phyloP scores from a whole-genome alignment of 768 basidiomycete species.

The Mycena amicta region DNA sequence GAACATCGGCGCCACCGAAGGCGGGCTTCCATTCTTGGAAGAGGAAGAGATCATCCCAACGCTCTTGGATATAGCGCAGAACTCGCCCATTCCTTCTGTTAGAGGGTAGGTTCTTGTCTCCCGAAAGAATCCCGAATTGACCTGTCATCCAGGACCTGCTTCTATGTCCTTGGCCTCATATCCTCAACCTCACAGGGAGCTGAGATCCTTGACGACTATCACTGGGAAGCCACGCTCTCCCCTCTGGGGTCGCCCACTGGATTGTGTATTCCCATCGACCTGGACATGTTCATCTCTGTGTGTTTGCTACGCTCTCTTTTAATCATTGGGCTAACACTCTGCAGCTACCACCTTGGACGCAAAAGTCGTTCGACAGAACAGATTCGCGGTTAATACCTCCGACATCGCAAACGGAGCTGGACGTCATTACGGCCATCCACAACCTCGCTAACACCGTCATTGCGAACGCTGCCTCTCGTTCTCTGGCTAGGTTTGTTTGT shows the following conservation, averaged over 20 bases:
- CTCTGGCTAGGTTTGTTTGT: conserved; percentile 71
- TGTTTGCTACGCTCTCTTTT: conserved; percentile 27
- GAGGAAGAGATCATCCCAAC: conserved; percentile 92
- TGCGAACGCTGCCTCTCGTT: conserved; percentile 90
- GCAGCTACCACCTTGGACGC: conserved; percentile 74
- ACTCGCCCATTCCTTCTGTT: conserved; percentile 87
- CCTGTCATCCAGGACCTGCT: conserved; percentile 75
- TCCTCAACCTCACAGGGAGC: conserved; percentile 91
- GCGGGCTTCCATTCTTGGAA: conserved; percentile 93
- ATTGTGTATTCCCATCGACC: conserved; percentile 84
- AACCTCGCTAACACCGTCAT: conserved; percentile 96
- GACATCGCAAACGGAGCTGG: conserved; percentile 69
- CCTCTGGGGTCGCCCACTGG: conserved; percentile 88
- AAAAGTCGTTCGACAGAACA: conserved; percentile 37
- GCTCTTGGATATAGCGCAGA: conserved; percentile 88
- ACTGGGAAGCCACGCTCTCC: conserved; percentile 90
- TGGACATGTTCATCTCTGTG: conserved; percentile 80
- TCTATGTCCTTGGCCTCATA: conserved; percentile 91
- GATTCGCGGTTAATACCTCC: conserved; percentile 63
- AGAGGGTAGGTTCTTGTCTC: conserved; percentile 65
- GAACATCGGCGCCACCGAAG: conserved; percentile 87
- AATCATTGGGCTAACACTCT: background rate
- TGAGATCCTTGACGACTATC: conserved; percentile 89
- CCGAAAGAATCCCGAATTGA: background rate
- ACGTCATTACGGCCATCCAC: conserved; percentile 86